Percentiles rank a stretch among this genome's conserved stretches.
These are phyloP conservation scores for Toxoplasma gondii DNA, from an alignment of 169 alveolate genomes.

Conservation along the genomic window DNA sequence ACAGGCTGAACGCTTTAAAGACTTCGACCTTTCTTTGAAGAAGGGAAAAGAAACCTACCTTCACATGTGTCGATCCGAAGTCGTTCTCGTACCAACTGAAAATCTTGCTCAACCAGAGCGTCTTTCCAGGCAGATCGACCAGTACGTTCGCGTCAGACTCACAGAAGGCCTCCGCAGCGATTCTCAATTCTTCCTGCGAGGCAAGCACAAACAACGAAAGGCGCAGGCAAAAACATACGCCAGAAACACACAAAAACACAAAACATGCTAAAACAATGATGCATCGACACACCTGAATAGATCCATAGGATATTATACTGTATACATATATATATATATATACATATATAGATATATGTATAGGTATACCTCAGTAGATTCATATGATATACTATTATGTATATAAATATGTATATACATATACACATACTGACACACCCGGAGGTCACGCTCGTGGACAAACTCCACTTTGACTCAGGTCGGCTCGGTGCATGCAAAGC, in stretches of 20 bases:
- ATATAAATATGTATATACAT: too few species aligned
- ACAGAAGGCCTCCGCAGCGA: conserved; percentile 10
- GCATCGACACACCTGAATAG: too few species aligned
- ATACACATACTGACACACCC: too few species aligned
- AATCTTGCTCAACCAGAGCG: conserved; percentile 18
- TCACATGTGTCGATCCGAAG: background rate
- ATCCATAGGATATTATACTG: too few species aligned
- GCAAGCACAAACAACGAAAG: background rate
- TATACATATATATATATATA: too few species aligned
- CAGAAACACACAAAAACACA: background rate
- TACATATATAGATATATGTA: too few species aligned
- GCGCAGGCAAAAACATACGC: background rate
- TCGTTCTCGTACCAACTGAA: conserved; percentile 7
- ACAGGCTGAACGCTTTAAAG: background rate
- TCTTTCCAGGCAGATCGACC: background rate
- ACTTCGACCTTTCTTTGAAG: background rate
- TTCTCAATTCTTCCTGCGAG: conserved; percentile 8
- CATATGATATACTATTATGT: too few species aligned
- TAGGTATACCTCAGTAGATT: too few species aligned
- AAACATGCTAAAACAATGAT: background rate
- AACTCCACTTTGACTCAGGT: too few species aligned
- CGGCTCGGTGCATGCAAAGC: too few species aligned
- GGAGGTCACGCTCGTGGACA: too few species aligned
- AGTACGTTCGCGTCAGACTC: background rate
- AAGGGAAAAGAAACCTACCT: background rate